Conservation (phyloP, 2,329 filamentous ascomycete genomes). For the Chrysosphaeria jannelii region DNA sequence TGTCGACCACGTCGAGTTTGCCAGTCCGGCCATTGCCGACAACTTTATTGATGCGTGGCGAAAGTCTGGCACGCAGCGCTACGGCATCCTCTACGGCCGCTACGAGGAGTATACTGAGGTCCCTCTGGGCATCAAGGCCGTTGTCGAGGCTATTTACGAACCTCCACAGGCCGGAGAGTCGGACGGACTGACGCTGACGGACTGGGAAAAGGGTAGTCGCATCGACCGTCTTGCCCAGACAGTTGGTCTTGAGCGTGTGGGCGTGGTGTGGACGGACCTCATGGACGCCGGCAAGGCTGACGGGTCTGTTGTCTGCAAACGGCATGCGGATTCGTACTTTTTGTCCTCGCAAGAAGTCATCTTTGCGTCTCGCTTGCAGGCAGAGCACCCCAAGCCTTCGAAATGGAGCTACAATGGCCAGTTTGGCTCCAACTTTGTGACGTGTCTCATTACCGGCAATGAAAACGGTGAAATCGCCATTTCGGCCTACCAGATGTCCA, state of each 20-base stretch:
- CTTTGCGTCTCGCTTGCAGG: constrained; percentile 69
- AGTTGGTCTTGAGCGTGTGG: constrained; percentile 68
- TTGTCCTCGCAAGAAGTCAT: constrained; percentile 75
- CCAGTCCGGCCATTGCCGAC: constrained; percentile 58
- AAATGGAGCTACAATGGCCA: constrained; percentile 92
- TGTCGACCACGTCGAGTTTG: constrained; percentile 96
- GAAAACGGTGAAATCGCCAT: constrained; percentile 68
- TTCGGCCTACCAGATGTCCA: constrained; percentile 80
- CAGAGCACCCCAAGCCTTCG: constrained; percentile 60
- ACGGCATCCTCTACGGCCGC: constrained; percentile 74
- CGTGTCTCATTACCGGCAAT: constrained; percentile 83
- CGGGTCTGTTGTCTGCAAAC: constrained; percentile 74
- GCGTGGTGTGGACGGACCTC: constrained; percentile 85
- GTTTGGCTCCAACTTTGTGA: constrained; percentile 92
- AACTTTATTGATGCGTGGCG: constrained; percentile 83
- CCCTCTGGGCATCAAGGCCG: constrained; percentile 74
- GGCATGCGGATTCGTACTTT: constrained; percentile 84
- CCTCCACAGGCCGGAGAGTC: constrained; percentile 70
- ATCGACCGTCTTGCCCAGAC: constrained; percentile 52
- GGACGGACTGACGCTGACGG: constrained; percentile 59
- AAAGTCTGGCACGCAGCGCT: constrained; percentile 48
- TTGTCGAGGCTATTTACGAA: constrained; percentile 93
- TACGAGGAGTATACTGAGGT: constrained; percentile 82
- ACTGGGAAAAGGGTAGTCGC: constrained; percentile 63
- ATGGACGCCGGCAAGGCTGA: constrained; percentile 54